Percentiles rank a stretch among this genome's conserved stretches.
Evolutionary conservation across 2,329 filamentous ascomycete genomes (phyloP).

Genomic region (Trichoderma sp.): DNA sequence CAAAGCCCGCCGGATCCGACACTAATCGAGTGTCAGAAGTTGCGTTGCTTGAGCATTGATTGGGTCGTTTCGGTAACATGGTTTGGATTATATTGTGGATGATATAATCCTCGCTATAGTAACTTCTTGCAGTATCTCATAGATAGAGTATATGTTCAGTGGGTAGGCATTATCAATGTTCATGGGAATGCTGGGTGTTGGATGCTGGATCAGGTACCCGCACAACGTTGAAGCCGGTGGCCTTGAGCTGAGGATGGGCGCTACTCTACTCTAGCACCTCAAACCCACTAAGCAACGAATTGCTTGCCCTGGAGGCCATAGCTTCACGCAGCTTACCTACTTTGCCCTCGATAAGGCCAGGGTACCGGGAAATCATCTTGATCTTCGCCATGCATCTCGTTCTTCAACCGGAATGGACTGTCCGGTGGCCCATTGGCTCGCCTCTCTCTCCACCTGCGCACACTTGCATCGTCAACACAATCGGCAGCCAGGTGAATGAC

Average conservation of each 20-base stretch:
- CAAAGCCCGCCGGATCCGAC: slow-evolving; percentile 7
- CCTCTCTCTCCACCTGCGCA: background rate
- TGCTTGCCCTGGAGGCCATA: background rate
- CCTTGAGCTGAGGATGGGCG: background rate
- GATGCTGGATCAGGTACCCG: background rate
- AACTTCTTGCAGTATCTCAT: background rate
- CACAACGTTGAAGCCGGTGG: background rate
- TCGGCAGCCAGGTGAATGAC: background rate
- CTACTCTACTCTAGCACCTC: background rate
- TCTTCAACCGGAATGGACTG: background rate
- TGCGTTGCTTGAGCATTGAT: background rate
- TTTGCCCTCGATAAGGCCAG: background rate
- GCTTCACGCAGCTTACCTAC: background rate
- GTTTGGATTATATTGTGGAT: background rate
- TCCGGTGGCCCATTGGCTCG: background rate
- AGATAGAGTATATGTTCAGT: background rate
- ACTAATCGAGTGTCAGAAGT: background rate
- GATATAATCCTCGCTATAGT: background rate
- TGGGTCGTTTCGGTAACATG: background rate
- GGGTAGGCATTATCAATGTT: background rate
- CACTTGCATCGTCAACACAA: background rate
- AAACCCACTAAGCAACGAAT: background rate
- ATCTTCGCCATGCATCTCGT: background rate
- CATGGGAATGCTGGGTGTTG: background rate
- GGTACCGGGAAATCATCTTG: background rate